phyloP scores from a whole-genome alignment of 352 stramenopile genomes.

The Halophytophthora batemanensis region DNA sequence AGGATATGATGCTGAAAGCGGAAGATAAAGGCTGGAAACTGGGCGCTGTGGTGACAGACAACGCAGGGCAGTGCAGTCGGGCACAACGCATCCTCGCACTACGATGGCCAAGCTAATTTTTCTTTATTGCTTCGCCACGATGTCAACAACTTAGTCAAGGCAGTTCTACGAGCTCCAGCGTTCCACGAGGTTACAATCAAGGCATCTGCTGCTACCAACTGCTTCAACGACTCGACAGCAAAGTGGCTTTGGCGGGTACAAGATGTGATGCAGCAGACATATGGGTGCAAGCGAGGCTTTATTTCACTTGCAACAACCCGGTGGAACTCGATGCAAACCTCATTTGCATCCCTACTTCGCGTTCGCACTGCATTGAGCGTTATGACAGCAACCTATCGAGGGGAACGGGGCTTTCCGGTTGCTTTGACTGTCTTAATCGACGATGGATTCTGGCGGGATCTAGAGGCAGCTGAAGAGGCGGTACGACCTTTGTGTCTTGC shows the following conservation, averaged over 20 bases:
- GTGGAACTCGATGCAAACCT: conserved; percentile 18
- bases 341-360: conserved; percentile 14
- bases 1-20: conserved; percentile 2
- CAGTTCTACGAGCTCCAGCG: conserved; percentile 1
- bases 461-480: conserved; percentile 5
- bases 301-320: conserved; percentile 4
- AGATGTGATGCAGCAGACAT: conserved; percentile 6
- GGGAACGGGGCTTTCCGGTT: not conserved
- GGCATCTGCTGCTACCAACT: conserved; percentile 6
- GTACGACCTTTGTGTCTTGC: not conserved
- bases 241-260: conserved; percentile 8
- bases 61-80: conserved; percentile 13
- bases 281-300: conserved; percentile 2
- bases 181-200: not conserved
- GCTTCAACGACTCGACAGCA: conserved; percentile 7
- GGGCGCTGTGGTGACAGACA: conserved; percentile 8
- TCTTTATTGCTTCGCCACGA: conserved; percentile 16
- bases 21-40: not conserved
- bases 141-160: conserved; percentile 19
- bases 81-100: conserved; percentile 10
- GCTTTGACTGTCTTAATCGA: conserved; percentile 3
- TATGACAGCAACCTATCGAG: conserved; percentile 5
- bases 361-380: conserved; percentile 5
- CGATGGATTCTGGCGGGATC: conserved; percentile 2
- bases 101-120: conserved; percentile 5